A percentile compares a stretch with the other conserved stretches of the same genome.
Conservation (phyloP, 805 yeast species). For the Barnettozyma californica region DNA sequence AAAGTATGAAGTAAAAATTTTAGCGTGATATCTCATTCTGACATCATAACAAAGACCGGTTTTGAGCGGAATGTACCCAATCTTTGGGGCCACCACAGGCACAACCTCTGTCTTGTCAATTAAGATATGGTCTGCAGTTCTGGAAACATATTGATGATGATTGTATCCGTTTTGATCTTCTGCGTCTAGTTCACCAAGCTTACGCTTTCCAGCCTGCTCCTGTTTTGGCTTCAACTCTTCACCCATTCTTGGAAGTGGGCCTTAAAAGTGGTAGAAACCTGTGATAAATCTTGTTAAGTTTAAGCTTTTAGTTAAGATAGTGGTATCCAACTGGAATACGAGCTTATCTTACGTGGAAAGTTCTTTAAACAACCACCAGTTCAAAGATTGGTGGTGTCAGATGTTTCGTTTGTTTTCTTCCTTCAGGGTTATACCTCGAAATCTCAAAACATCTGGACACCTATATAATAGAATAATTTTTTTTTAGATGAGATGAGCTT, state of each 20-base stretch:
- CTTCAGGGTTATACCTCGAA: background rate
- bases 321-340: background rate
- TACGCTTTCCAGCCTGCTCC: slow-evolving; percentile 17
- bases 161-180: slow-evolving; percentile 8
- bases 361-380: background rate
- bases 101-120: slow-evolving; percentile 39
- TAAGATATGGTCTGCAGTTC: background rate
- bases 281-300: background rate
- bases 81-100: slow-evolving; percentile 58
- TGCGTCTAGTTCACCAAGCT: slow-evolving; percentile 18
- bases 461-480: background rate
- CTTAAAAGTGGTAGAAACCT: no score
- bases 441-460: slow-evolving; percentile 3
- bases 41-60: slow-evolving; percentile 96
- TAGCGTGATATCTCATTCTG: slow-evolving; percentile 95
- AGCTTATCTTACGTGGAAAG: background rate
- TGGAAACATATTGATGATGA: background rate
- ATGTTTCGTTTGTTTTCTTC: background rate
- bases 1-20: slow-evolving; percentile 82
- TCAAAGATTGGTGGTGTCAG: background rate
- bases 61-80: slow-evolving; percentile 69
- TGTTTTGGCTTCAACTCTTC: slow-evolving; percentile 5
- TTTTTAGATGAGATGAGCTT: slow-evolving; percentile 4
- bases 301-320: background rate
- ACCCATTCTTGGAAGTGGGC: background rate